phyloP scores from a whole-genome alignment of 2,329 filamentous ascomycete species.

The Zopfia rhizophila region DNA sequence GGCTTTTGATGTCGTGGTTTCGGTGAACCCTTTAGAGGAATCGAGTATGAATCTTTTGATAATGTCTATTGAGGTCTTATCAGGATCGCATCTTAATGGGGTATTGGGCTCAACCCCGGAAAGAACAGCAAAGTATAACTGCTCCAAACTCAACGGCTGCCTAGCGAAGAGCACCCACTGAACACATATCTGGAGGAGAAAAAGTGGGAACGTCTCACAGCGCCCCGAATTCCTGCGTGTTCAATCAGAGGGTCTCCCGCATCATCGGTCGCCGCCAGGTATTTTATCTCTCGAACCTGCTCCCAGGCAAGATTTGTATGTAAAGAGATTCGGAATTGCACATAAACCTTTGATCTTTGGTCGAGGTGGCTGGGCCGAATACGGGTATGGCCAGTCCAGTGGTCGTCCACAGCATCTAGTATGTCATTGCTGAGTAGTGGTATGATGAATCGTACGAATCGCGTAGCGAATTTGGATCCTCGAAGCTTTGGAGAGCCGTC shows the following conservation, averaged over 20 bases:
- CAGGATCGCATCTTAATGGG: too few species aligned
- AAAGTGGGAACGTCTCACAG: too few species aligned
- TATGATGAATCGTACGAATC: constrained; percentile 7
- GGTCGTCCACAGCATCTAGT: constrained; percentile 11
- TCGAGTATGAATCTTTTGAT: constrained; percentile 7
- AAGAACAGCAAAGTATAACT: constrained; percentile 1
- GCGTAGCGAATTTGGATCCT: constrained; percentile 1
- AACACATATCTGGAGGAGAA: too few species aligned
- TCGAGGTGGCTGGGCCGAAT: not conserved
- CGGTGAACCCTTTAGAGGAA: constrained; percentile 11
- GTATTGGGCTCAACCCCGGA: not conserved
- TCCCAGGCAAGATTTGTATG: constrained; percentile 16
- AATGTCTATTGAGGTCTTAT: too few species aligned
- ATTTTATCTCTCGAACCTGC: constrained; percentile 18
- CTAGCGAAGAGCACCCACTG: not conserved
- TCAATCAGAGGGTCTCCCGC: constrained; percentile 5
- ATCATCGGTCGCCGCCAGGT: constrained; percentile 14
- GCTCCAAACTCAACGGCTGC: not conserved
- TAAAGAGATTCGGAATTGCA: constrained; percentile 20
- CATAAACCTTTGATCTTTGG: constrained; percentile 11
- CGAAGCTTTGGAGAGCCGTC: constrained; percentile 11
- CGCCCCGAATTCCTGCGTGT: too few species aligned
- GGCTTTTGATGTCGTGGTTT: constrained; percentile 6
- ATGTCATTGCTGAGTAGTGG: constrained; percentile 9
- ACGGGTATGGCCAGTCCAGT: constrained; percentile 13